A percentile compares a stretch with the other conserved stretches of the same genome.
Conservation (phyloP, 2,329 filamentous ascomycete genomes). For the Neonectria faginata region DNA sequence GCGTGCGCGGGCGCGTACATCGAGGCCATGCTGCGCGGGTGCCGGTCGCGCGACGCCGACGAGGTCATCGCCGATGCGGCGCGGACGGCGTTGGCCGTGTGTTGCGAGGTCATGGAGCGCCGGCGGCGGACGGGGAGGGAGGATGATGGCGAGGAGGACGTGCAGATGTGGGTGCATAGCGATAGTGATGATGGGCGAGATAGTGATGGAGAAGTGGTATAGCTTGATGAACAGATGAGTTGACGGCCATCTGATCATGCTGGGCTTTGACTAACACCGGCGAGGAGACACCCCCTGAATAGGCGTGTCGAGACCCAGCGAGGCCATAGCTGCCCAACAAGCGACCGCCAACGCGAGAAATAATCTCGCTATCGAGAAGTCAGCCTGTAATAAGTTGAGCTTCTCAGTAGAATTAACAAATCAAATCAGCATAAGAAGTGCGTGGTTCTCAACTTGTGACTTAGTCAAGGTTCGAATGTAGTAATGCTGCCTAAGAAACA, state of each 20-base stretch:
- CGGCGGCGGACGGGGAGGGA: background rate
- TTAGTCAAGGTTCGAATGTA: background rate
- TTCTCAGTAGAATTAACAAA: background rate
- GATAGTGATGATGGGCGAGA: constrained; percentile 3
- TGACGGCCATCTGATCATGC: background rate
- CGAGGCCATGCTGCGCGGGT: constrained; percentile 12
- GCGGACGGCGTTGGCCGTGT: constrained; percentile 18
- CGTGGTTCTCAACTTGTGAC: background rate
- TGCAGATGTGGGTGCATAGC: constrained; percentile 8
- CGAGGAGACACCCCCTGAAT: too few relatives aligned
- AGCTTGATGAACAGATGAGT: background rate
- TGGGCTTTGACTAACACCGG: too few relatives aligned
- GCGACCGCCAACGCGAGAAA: background rate
- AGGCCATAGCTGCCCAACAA: background rate
- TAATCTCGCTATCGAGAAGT: background rate
- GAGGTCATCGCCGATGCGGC: constrained; percentile 19
- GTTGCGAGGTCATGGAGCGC: constrained; percentile 24
- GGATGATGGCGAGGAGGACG: constrained; percentile 1
- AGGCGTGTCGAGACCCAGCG: too few relatives aligned
- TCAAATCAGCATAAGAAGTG: background rate
- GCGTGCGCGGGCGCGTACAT: constrained; percentile 25
- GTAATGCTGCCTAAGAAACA: background rate
- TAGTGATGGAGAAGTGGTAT: constrained; percentile 6
- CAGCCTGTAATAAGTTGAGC: background rate
- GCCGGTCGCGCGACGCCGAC: constrained; percentile 15